A percentile compares a stretch with the other conserved stretches of the same genome.
Evolutionary conservation across 352 stramenopile genomes (phyloP).

Genomic region (Pythium grandisporangium): DNA sequence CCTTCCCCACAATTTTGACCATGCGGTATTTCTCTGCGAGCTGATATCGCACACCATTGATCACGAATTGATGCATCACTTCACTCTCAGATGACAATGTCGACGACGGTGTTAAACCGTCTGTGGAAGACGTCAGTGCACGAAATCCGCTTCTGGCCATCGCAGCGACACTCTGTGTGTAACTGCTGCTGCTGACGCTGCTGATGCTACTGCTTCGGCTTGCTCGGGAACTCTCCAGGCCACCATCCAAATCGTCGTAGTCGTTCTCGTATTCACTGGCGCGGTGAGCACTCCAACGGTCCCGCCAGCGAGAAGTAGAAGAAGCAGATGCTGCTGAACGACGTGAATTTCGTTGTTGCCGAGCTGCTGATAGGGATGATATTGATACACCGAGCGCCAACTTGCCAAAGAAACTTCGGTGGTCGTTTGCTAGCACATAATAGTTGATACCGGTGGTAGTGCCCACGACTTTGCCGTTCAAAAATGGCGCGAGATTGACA

Average conservation of each 20-base stretch:
- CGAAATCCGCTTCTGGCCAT: conserved; percentile 12
- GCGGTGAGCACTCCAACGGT: conserved; percentile 3
- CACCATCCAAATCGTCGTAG: background rate
- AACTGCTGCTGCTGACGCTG: too few relatives aligned
- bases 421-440: conserved; percentile 76
- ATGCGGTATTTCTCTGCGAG: conserved; percentile 83
- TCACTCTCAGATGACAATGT: too few relatives aligned
- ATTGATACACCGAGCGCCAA: conserved; percentile 52
- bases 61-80: conserved; percentile 86
- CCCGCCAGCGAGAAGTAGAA: conserved; percentile 5
- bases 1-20: conserved; percentile 85
- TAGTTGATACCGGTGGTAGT: conserved; percentile 28
- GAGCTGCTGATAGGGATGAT: conserved; percentile 44
- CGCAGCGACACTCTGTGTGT: conserved; percentile 9
- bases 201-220: too few relatives aligned
- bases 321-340: conserved; percentile 15
- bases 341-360: conserved; percentile 17
- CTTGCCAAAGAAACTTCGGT: conserved; percentile 82
- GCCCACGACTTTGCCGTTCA: conserved; percentile 36
- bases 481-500: conserved; percentile 73
- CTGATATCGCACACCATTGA: conserved; percentile 82
- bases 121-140: conserved; percentile 6
- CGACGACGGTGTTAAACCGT: background rate
- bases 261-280: conserved; percentile 2
- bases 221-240: background rate